These are phyloP conservation scores for Russula sp. DNA, from an alignment of 768 basidiomycete species.

Conservation along the genomic window DNA sequence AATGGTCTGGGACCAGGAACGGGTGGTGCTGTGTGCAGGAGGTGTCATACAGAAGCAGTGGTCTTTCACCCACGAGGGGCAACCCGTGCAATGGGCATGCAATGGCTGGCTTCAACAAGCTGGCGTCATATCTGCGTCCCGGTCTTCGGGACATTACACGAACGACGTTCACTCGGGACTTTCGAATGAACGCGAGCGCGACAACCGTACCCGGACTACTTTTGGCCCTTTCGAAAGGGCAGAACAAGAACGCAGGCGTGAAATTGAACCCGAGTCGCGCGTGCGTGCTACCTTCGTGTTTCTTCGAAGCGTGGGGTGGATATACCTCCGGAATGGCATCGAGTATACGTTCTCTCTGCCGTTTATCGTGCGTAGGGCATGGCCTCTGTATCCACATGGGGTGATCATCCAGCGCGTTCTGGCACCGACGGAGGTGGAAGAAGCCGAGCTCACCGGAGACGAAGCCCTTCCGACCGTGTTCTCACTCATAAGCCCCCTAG, in stretches of 20 bases:
- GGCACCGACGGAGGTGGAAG: slow-evolving; percentile 62
- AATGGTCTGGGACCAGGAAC: slow-evolving; percentile 68
- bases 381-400: slow-evolving; percentile 76
- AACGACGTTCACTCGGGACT: slow-evolving; percentile 33
- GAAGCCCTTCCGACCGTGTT: slow-evolving; percentile 76
- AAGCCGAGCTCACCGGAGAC: slow-evolving; percentile 64
- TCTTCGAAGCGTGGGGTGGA: slow-evolving; percentile 67
- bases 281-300: slow-evolving; percentile 73
- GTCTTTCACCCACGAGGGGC: slow-evolving; percentile 67
- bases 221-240: slow-evolving; percentile 44
- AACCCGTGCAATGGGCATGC: slow-evolving; percentile 76
- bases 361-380: slow-evolving; percentile 74
- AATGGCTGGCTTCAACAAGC: slow-evolving; percentile 67
- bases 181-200: slow-evolving; percentile 30
- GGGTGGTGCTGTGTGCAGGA: slow-evolving; percentile 62
- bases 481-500: slow-evolving; percentile 70
- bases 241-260: slow-evolving; percentile 39
- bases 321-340: slow-evolving; percentile 65
- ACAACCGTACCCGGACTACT: slow-evolving; percentile 35
- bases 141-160: slow-evolving; percentile 35
- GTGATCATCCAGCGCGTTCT: slow-evolving; percentile 74
- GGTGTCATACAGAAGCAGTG: slow-evolving; percentile 70
- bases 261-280: slow-evolving; percentile 41
- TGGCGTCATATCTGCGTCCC: slow-evolving; percentile 34
- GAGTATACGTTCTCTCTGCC: slow-evolving; percentile 79